phyloP scores from a whole-genome alignment of 306 rosid genomes.

The Bauhinia variegata region DNA sequence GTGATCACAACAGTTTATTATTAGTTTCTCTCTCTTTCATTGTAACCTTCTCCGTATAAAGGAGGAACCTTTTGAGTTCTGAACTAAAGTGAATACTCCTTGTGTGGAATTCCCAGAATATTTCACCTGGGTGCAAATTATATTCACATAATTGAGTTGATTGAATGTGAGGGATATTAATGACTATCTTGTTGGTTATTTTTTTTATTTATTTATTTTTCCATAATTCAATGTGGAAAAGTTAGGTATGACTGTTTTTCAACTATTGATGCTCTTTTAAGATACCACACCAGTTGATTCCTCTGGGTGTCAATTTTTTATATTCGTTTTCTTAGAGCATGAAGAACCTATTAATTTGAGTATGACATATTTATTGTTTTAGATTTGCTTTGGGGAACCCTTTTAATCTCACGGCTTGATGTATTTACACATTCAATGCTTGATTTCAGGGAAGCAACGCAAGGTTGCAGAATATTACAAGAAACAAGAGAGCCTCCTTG shows the following conservation, averaged over 20 bases:
- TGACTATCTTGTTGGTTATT: no score
- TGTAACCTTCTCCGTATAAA: neutral
- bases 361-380: no score
- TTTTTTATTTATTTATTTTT: neutral
- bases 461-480: constrained; percentile 73
- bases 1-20: no score
- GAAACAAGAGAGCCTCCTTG: constrained; percentile 73
- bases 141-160: neutral
- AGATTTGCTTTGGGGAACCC: neutral
- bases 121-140: neutral
- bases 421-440: neutral
- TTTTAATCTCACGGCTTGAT: neutral
- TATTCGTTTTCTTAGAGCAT: no score
- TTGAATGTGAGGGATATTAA: neutral
- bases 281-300: no score
- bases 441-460: constrained; percentile 52
- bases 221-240: no score
- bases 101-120: neutral
- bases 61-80: neutral
- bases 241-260: no score
- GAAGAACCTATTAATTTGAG: no score
- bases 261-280: no score
- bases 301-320: no score
- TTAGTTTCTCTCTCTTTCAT: neutral
- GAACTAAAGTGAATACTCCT: neutral